A percentile compares a stretch with the other conserved stretches of the same genome.
phyloP scores from a whole-genome alignment of 148 eudicot species.

The Suaeda aralocaspica region DNA sequence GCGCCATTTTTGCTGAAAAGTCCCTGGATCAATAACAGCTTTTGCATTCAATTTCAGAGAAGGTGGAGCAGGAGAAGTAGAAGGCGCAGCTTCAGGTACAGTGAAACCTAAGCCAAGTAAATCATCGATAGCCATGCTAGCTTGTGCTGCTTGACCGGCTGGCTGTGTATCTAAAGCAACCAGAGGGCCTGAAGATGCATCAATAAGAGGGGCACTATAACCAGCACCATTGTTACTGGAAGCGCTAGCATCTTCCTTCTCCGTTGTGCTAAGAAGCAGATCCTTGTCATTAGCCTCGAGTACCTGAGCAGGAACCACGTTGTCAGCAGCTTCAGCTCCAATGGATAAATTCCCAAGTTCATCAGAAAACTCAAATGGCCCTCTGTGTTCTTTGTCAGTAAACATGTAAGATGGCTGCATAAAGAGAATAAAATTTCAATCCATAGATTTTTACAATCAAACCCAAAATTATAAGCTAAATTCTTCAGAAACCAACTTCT shows the following conservation, averaged over 20 bases:
- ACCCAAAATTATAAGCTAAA: not conserved
- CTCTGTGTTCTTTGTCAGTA: constrained; percentile 95
- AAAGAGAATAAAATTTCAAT: constrained; percentile 5
- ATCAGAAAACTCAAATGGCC: constrained; percentile 89
- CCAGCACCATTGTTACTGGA: constrained; percentile 55
- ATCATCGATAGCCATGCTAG: constrained; percentile 85
- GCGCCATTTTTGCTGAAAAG: constrained; percentile 99
- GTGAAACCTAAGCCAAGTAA: constrained; percentile 69
- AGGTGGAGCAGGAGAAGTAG: constrained; percentile 32
- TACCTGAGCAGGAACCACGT: constrained; percentile 49
- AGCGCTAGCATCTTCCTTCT: constrained; percentile 61
- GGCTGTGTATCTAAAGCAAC: constrained; percentile 44
- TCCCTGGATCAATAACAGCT: constrained; percentile 70
- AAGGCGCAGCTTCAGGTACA: constrained; percentile 30
- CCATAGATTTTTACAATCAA: not conserved
- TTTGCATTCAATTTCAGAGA: constrained; percentile 68
- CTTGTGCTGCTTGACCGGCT: constrained; percentile 32
- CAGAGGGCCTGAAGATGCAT: constrained; percentile 42
- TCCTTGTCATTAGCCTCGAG: constrained; percentile 91
- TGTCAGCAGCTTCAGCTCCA: constrained; percentile 49
- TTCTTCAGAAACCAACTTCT: not conserved
- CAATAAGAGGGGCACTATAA: constrained; percentile 63
- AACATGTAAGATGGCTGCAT: constrained; percentile 99
- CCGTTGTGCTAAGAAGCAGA: constrained; percentile 73
- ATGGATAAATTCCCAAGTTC: constrained; percentile 69